Evolutionary conservation across 2,329 filamentous ascomycete genomes (phyloP), one percentile per base, ranked within the genome.

Genomic region (Aspergillus proliferans): DNA sequence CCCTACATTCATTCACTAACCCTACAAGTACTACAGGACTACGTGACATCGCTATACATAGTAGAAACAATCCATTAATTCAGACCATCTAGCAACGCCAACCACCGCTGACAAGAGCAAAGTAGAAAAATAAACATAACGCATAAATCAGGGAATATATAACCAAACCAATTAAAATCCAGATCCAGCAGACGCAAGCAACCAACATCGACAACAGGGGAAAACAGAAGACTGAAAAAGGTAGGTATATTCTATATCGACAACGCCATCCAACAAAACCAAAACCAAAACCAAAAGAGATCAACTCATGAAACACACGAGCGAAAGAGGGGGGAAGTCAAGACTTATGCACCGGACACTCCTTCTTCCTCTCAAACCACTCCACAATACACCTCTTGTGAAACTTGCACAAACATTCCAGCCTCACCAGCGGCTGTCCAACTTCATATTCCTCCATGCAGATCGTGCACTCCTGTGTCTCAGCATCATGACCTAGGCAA

Each of bases 331-430:
- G 15, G 15, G 33, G 6, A 10, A 26, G 19, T 28, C 12, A 59
- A 6, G 67, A 57, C 57, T 82, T 80, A 67, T 84, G 81, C 49
- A 82, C 81, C 2, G 82, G 82, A 63, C 82, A 85, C 75, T 60
- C 81, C 71, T 58, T 71, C 64, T 60, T 82, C 71, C 67, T 77
- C 47, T 76, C 75, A 71, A 82, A 82, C 82, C 82, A 85, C 48
- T 76, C 71, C 45, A 76, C 69, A 49, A 85, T 83, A 59, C 82
- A 85, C 43, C 65, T 65, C 64, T 78, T 75, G 61, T 84, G 82
- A 54, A 84, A 85, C 56, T 82, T 82, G 68, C 82, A 85, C 53
- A 82, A 69, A 59, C 82, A 85, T 57, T 83, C 80, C 59, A 85
- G 66, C 51, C 82, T 70, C 8, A 78, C 80, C 69, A 85, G 71